Evolutionary conservation across 306 rosid genomes (phyloP).

Genomic region (Ziziphus jujuba): DNA sequence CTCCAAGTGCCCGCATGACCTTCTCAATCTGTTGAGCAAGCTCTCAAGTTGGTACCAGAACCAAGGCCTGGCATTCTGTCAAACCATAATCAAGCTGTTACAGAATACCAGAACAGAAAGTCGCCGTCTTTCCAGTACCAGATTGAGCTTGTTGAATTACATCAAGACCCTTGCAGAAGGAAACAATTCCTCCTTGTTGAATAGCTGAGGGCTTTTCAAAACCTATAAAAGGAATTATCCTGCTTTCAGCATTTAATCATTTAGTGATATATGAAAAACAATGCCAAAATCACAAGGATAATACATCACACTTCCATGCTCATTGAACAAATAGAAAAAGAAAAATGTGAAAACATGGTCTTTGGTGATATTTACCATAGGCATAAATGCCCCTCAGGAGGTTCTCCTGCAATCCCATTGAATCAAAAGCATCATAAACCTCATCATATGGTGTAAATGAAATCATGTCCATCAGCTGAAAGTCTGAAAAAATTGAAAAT

Average conservation of each 20-base stretch:
- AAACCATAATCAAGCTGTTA: slow-evolving; percentile 70
- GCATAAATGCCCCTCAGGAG: slow-evolving; percentile 80
- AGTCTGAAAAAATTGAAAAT: slow-evolving; percentile 40
- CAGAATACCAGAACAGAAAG: slow-evolving; percentile 74
- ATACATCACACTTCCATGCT: not conserved
- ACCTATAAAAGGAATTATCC: slow-evolving; percentile 40
- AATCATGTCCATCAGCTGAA: slow-evolving; percentile 63
- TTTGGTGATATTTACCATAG: slow-evolving; percentile 39
- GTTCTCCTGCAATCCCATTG: slow-evolving; percentile 78
- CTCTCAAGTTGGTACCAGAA: slow-evolving; percentile 76
- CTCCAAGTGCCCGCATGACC: slow-evolving; percentile 86
- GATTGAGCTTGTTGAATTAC: slow-evolving; percentile 86
- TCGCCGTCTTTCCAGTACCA: slow-evolving; percentile 84
- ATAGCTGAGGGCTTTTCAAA: slow-evolving; percentile 81
- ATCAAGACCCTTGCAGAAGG: slow-evolving; percentile 74
- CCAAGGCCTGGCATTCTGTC: slow-evolving; percentile 70
- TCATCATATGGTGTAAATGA: slow-evolving; percentile 66
- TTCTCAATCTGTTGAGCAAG: slow-evolving; percentile 88
- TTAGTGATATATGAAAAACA: not conserved
- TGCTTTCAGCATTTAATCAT: slow-evolving; percentile 2
- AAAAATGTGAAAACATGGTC: not conserved
- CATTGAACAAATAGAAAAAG: not conserved
- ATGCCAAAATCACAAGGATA: not conserved
- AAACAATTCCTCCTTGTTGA: slow-evolving; percentile 86
- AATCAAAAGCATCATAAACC: slow-evolving; percentile 67